These are phyloP conservation scores for Aureobasidium zeae DNA, from an alignment of 2,329 filamentous ascomycete genomes.

Conservation along the genomic window DNA sequence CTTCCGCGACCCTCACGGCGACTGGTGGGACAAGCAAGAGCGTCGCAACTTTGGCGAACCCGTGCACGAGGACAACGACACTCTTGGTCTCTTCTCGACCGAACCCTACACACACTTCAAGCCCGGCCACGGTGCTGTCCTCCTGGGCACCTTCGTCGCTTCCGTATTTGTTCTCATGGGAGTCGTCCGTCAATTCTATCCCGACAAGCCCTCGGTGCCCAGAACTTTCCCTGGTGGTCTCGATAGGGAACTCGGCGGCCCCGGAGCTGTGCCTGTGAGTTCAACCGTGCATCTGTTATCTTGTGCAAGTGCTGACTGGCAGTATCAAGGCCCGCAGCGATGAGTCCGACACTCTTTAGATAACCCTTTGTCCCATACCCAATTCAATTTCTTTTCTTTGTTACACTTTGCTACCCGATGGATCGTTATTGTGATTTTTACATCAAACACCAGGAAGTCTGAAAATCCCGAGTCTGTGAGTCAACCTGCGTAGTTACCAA, in stretches of 20 bases:
- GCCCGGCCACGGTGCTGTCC: slow-evolving; percentile 60
- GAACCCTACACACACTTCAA: slow-evolving; percentile 82
- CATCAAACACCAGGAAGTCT: too few species aligned
- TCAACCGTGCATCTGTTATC: not conserved
- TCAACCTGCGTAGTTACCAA: too few species aligned
- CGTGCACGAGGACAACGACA: slow-evolving; percentile 92
- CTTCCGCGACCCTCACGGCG: slow-evolving; percentile 82
- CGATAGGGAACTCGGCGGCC: slow-evolving; percentile 41
- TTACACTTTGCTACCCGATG: too few species aligned
- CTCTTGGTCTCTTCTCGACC: slow-evolving; percentile 79
- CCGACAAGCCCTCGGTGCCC: slow-evolving; percentile 35
- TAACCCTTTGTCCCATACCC: slow-evolving; percentile 14
- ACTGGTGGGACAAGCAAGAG: slow-evolving; percentile 98
- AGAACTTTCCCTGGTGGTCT: slow-evolving; percentile 40
- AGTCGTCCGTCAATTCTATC: slow-evolving; percentile 34
- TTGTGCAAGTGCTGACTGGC: slow-evolving; percentile 1
- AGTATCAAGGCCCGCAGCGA: slow-evolving; percentile 1
- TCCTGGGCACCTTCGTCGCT: slow-evolving; percentile 37
- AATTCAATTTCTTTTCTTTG: slow-evolving; percentile 14
- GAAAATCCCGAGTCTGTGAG: too few species aligned
- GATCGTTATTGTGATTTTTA: too few species aligned
- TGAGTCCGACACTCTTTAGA: slow-evolving; percentile 8
- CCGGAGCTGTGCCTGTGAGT: slow-evolving; percentile 34
- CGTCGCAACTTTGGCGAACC: slow-evolving; percentile 94
- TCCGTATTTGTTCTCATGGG: slow-evolving; percentile 33